Conservation (phyloP, 164 flowering plant species). For the Malania oleifera region DNA sequence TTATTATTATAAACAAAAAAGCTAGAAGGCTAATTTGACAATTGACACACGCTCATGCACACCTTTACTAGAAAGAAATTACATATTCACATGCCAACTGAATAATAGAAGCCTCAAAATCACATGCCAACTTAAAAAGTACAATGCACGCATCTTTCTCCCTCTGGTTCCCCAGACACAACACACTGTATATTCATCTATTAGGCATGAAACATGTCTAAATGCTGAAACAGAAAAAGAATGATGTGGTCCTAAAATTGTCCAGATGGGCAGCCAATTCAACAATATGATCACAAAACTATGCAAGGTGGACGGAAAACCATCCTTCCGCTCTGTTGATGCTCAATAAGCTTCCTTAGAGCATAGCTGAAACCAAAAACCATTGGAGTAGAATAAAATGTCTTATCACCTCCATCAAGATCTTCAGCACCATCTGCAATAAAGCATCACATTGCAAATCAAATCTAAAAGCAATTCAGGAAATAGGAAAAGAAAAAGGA, state of each 20-base stretch:
- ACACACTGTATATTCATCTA: no score
- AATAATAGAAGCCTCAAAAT: no score
- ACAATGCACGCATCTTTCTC: no score
- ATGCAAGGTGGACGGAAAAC: background rate
- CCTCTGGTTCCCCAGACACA: no score
- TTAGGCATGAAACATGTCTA: background rate
- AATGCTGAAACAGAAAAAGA: background rate
- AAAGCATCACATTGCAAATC: conserved; percentile 7
- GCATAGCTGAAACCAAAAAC: background rate
- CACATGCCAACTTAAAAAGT: no score
- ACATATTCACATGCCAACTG: no score
- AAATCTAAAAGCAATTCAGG: conserved; percentile 6
- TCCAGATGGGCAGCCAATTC: no score
- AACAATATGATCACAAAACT: background rate
- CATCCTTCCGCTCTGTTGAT: no score
- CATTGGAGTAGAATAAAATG: background rate
- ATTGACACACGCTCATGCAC: no score
- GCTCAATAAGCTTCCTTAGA: background rate
- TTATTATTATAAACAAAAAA: no score
- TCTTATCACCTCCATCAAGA: conserved; percentile 67
- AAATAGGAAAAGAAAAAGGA: background rate
- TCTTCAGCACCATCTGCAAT: conserved; percentile 47
- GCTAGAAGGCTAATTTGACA: no score
- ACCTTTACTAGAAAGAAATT: no score
- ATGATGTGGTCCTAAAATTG: background rate